Conservation (phyloP, 169 alveolate species). For the Babesia ovata region DNA sequence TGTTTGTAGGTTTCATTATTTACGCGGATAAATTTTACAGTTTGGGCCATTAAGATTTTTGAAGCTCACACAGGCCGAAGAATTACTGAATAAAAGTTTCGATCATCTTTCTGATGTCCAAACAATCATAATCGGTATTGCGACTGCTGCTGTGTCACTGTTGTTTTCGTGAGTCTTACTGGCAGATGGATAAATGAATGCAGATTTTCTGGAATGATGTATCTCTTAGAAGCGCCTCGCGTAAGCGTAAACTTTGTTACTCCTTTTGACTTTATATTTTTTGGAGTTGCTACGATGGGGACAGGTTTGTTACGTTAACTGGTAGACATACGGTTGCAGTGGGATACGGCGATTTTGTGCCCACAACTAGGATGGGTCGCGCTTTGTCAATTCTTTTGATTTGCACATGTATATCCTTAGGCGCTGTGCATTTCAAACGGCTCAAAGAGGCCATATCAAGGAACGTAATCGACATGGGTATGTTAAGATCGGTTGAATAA, state of each 20-base stretch:
- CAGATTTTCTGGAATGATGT: conserved; percentile 78
- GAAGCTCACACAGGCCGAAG: conserved; percentile 75
- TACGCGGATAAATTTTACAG: conserved; percentile 3
- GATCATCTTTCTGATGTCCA: conserved; percentile 75
- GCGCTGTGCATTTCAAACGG: conserved; percentile 77
- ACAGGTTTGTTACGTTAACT: conserved; percentile 40
- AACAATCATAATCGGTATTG: conserved; percentile 74
- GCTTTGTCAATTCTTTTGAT: conserved; percentile 67
- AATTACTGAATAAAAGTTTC: conserved; percentile 72
- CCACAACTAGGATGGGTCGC: conserved; percentile 72
- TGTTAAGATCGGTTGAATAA: background rate
- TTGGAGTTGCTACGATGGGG: conserved; percentile 80
- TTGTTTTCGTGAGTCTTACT: conserved; percentile 66
- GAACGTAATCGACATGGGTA: conserved; percentile 68
- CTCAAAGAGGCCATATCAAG: conserved; percentile 70
- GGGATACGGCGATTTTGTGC: conserved; percentile 81
- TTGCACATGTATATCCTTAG: conserved; percentile 72
- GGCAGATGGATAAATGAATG: too few species aligned
- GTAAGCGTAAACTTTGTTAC: conserved; percentile 44
- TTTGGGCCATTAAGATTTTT: conserved; percentile 77
- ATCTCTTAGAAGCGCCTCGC: conserved; percentile 78
- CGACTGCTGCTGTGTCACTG: conserved; percentile 71
- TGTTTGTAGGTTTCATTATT: conserved; percentile 60
- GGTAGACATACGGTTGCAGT: conserved; percentile 34
- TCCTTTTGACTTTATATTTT: conserved; percentile 77